phyloP scores from a whole-genome alignment of 306 rosid species.

The barrel medic (Medicago truncatula) region DNA sequence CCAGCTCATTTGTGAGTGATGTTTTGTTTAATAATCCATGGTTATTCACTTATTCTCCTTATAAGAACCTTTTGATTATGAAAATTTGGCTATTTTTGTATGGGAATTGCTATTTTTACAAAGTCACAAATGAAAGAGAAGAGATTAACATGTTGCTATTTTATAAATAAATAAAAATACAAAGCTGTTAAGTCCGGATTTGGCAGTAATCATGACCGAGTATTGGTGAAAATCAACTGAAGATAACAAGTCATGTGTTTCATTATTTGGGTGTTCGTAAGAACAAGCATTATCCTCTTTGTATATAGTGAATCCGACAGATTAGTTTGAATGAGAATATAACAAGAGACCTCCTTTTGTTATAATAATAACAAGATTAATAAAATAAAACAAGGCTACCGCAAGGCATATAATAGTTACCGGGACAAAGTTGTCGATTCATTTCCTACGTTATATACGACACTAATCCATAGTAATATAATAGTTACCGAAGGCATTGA shows the following conservation, averaged over 20 bases:
- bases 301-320: not conserved
- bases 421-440: not conserved
- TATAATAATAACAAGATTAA: not conserved
- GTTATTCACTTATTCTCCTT: not conserved
- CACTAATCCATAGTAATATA: not conserved
- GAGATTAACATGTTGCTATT: too few species aligned
- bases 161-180: too few species aligned
- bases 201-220: too few species aligned
- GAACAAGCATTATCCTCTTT: too few species aligned
- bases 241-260: too few species aligned
- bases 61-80: not conserved
- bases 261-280: too few species aligned
- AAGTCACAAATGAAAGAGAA: too few species aligned
- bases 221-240: too few species aligned
- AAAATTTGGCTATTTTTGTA: not conserved
- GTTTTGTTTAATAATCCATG: not conserved
- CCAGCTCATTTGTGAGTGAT: not conserved
- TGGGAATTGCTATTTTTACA: too few species aligned
- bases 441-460: not conserved
- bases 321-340: not conserved
- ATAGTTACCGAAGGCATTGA: constrained; percentile 15
- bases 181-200: too few species aligned
- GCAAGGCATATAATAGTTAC: too few species aligned
- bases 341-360: not conserved
- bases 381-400: not conserved